phyloP scores from a whole-genome alignment of 495 filamentous ascomycete genomes.

The Penicilliopsis zonata region DNA sequence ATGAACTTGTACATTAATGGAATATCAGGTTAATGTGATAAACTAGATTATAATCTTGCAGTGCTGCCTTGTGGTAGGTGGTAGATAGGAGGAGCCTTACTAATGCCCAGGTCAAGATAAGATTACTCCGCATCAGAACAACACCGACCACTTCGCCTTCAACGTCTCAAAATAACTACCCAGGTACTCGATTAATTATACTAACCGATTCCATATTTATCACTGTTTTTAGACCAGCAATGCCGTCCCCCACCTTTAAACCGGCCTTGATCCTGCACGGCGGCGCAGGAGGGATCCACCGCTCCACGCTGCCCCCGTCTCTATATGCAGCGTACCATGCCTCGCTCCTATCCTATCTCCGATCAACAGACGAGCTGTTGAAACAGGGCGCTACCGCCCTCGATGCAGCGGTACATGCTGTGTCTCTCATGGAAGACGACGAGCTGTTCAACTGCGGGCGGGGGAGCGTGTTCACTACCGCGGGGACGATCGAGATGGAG shows the following conservation, averaged over 20 bases:
- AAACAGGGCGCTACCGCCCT: conserved; percentile 42
- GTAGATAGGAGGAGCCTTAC: no score
- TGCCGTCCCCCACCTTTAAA: conserved; percentile 20
- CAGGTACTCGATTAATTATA: background rate
- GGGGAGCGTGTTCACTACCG: conserved; percentile 76
- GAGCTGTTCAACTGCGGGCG: conserved; percentile 77
- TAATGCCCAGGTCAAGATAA: no score
- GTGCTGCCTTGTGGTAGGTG: no score
- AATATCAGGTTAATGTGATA: no score
- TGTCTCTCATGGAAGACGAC: conserved; percentile 66
- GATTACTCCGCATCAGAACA: no score
- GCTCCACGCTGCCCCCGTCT: conserved; percentile 48
- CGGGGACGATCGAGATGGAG: conserved; percentile 77
- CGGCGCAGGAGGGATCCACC: conserved; percentile 72
- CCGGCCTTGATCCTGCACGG: conserved; percentile 79
- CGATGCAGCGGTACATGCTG: conserved; percentile 63
- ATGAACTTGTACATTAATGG: no score
- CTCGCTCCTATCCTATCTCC: conserved; percentile 53
- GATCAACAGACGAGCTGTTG: conserved; percentile 31
- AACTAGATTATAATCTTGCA: no score
- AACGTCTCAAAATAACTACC: no score
- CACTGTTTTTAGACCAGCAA: no score
- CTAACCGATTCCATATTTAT: no score
- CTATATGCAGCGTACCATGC: conserved; percentile 47
- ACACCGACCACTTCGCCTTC: no score